These are phyloP conservation scores for Crithidia expoeki DNA, from an alignment of 208 protist genomes.

Conservation along the genomic window DNA sequence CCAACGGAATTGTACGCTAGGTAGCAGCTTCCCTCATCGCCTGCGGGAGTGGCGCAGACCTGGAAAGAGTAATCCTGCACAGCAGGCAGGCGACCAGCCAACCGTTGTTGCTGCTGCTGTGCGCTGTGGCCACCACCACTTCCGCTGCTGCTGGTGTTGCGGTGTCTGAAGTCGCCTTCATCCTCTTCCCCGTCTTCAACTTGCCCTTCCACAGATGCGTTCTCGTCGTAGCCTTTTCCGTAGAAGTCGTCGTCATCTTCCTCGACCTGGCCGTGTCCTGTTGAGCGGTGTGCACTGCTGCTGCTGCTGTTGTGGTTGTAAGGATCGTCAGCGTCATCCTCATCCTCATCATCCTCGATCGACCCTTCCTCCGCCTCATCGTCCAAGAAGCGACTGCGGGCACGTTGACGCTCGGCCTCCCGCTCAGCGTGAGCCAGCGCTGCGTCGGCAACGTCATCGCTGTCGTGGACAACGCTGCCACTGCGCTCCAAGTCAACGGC, in stretches of 20 bases:
- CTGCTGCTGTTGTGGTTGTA: no score
- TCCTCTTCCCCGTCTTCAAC: constrained; percentile 18
- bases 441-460: constrained; percentile 48
- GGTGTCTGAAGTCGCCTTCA: not conserved
- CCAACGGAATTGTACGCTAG: constrained; percentile 88
- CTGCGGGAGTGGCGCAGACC: constrained; percentile 73
- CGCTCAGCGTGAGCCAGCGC: constrained; percentile 45
- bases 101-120: not conserved
- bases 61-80: constrained; percentile 81
- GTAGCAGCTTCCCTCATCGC: constrained; percentile 76
- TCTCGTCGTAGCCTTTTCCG: constrained; percentile 20
- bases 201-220: constrained; percentile 14
- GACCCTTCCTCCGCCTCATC: constrained; percentile 82
- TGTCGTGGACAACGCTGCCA: constrained; percentile 67
- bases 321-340: no score
- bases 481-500: constrained; percentile 61
- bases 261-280: not conserved
- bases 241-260: constrained; percentile 34
- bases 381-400: constrained; percentile 72
- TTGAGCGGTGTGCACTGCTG: no score
- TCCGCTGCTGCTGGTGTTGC: constrained; percentile 4
- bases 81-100: not conserved
- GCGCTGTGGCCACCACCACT: not conserved
- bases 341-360: constrained; percentile 39
- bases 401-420: constrained; percentile 28